Evolutionary conservation across 2,329 filamentous ascomycete species (phyloP).

Genomic region (Alternaria sp.): DNA sequence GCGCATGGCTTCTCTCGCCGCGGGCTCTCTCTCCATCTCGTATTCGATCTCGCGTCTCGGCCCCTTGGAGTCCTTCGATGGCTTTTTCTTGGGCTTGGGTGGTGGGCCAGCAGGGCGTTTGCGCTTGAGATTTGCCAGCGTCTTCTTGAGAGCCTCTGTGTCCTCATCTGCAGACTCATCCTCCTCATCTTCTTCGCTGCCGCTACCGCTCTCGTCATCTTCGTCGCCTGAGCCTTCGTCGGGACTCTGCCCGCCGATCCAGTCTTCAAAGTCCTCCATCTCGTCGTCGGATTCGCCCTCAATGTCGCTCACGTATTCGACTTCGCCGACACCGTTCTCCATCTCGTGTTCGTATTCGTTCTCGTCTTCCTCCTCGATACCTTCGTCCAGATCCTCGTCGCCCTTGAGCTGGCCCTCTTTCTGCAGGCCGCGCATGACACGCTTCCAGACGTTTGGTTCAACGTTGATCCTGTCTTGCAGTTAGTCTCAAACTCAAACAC

Average conservation of each 20-base stretch:
- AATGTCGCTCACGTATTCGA: constrained; percentile 93
- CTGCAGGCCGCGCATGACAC: constrained; percentile 90
- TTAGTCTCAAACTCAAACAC: background rate
- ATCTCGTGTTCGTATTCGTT: constrained; percentile 69
- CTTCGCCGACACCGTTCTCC: constrained; percentile 72
- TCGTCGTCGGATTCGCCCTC: constrained; percentile 77
- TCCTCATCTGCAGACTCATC: constrained; percentile 63
- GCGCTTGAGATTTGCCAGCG: constrained; percentile 61
- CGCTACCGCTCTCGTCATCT: constrained; percentile 60
- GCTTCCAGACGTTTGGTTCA: constrained; percentile 95
- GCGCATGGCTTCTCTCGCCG: constrained; percentile 44
- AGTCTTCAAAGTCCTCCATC: constrained; percentile 78
- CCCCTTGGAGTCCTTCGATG: constrained; percentile 54
- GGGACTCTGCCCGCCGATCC: constrained; percentile 76
- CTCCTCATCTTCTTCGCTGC: constrained; percentile 61
- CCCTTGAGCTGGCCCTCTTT: constrained; percentile 80
- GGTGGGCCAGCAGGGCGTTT: constrained; percentile 60
- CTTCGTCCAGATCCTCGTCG: constrained; percentile 88
- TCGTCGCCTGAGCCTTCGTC: constrained; percentile 63
- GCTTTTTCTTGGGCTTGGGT: constrained; percentile 65
- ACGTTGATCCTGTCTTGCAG: constrained; percentile 69
- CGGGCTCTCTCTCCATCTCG: constrained; percentile 70
- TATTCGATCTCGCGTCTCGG: constrained; percentile 77
- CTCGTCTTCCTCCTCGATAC: constrained; percentile 78
- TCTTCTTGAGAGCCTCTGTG: constrained; percentile 63